Base-by-base conservation (phyloP, 192 early-diverging fungal species). In the Bifiguratus adelaidae region DNA sequence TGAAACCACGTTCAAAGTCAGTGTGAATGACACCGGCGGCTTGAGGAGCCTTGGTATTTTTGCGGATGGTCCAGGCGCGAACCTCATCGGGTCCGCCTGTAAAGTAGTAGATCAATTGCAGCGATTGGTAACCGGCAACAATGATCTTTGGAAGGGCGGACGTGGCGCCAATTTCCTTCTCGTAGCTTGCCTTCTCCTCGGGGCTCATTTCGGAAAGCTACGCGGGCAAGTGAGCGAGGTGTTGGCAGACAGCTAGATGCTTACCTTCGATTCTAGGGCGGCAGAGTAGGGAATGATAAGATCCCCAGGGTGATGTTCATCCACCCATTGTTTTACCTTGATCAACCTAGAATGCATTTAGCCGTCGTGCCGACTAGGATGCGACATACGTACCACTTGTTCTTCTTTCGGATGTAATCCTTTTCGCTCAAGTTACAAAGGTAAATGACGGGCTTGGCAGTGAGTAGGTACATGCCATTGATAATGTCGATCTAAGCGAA, bases 381-480 rank as follows among this genome's bases (percentile, higher is more conserved):
- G n/a, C n/a, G n/a, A n/a, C n/a, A n/a, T n/a, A 44, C 49, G 2
- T 16, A 60, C 81, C 81, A 91, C 78, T 87, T 88, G 77, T 95
- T 95, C 79, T 96, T 97, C 68, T 90, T 93, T 52, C 89, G 78
- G 27, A 86, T 58, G 51, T 81, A 99, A 56, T 97, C 93, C 43
- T 74, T 70, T 61, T 94, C 84, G 56, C 72, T 78, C 38, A 99
- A 71, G 68, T 99, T 99, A 55, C 78, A 81, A 45, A 97, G 78
- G 62, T 92, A 93, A 41, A 93, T 89, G 30, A 92, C 91, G 4
- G 95, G 92, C 68, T 99, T 99, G 58, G 92, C 90, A 9, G 94
- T 96, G 46, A 99, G 60, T 41, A 99, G 72, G 34, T 74, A 68
- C 56, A 92, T 75, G 30, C 59, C 45, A 63, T 95, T 97, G 76